A percentile compares a stretch with the other conserved stretches of the same genome.
Conservation (phyloP, 306 rosid species). For the Cucumis cinereus region DNA sequence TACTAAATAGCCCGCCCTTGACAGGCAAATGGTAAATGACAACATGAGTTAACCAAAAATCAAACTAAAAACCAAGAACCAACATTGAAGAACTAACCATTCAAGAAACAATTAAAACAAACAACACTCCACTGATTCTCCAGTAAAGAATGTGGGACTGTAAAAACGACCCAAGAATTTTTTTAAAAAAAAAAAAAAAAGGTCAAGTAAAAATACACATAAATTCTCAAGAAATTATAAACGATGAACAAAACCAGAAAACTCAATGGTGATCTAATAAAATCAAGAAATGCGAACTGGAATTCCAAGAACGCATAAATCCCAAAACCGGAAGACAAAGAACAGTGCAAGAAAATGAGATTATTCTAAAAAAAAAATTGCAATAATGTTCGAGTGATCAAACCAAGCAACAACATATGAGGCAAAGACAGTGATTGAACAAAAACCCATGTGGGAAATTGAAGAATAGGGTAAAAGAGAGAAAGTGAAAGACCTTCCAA, state of each 20-base stretch:
- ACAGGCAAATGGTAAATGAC: neutral
- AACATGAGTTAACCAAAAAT: neutral
- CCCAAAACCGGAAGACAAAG: neutral
- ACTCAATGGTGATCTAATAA: neutral
- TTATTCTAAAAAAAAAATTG: neutral
- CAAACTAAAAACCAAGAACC: neutral
- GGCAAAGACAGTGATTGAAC: neutral
- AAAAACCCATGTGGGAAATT: neutral
- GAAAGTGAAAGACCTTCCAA: conserved; percentile 38
- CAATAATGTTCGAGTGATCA: neutral
- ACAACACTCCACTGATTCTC: too few relatives aligned
- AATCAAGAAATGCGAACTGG: neutral
- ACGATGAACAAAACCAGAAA: neutral
- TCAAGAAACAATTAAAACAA: neutral
- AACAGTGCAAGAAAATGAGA: neutral
- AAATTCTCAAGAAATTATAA: neutral
- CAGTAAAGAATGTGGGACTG: too few relatives aligned
- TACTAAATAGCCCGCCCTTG: neutral
- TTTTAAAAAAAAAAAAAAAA: too few relatives aligned
- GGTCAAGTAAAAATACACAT: neutral
- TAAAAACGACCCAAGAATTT: too few relatives aligned
- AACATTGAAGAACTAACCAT: neutral
- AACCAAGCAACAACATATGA: neutral
- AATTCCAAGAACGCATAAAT: neutral
- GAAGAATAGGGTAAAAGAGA: neutral